Evolutionary conservation across 2,329 filamentous ascomycete species (phyloP).

Genomic region (Blastomyces gilchristii): DNA sequence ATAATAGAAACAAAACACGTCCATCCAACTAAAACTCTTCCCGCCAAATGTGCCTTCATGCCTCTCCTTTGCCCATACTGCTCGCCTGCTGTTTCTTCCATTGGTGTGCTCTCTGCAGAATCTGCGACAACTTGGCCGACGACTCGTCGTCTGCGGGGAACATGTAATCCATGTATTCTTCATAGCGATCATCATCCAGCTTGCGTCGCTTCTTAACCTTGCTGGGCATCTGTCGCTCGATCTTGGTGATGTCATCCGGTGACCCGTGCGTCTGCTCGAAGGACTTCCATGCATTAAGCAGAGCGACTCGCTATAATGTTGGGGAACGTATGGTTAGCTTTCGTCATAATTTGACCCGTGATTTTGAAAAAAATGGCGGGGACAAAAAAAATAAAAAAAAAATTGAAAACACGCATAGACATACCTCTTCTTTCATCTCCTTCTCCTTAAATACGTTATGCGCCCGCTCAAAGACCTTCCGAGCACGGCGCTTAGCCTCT

Average conservation of each 20-base stretch:
- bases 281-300: conserved; percentile 83
- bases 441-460: conserved; percentile 80
- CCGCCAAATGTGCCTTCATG: neutral
- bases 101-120: conserved; percentile 73
- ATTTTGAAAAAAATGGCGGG: neutral
- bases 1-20: neutral
- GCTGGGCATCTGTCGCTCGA: conserved; percentile 88
- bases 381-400: neutral
- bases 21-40: neutral
- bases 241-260: conserved; percentile 62
- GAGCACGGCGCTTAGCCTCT: conserved; percentile 69
- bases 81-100: conserved; percentile 61
- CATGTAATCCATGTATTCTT: conserved; percentile 95
- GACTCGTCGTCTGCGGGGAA: conserved; percentile 93
- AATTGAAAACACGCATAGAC: conserved; percentile 16
- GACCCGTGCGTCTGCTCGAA: conserved; percentile 83
- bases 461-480: conserved; percentile 74
- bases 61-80: neutral
- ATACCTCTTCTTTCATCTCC: conserved; percentile 76
- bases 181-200: conserved; percentile 84
- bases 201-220: conserved; percentile 85
- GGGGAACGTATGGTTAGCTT: conserved; percentile 23
- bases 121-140: conserved; percentile 68
- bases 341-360: neutral
- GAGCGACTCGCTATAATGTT: conserved; percentile 55